Evolutionary conservation across 2,329 filamentous ascomycete species (phyloP).

Genomic region (Orbilia oligospora): DNA sequence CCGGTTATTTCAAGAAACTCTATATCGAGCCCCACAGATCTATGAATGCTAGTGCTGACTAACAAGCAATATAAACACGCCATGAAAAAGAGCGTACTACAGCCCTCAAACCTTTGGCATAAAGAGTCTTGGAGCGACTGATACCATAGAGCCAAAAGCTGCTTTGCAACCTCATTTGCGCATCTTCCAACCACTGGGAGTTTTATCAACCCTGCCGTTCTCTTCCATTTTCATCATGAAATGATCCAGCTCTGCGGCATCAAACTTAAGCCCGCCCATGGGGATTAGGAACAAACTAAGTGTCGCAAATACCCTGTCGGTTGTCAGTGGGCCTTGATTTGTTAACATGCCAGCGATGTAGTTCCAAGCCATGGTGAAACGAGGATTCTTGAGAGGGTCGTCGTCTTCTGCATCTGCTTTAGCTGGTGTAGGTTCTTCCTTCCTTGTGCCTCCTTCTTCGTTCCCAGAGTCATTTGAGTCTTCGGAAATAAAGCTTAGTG

Average conservation of each 20-base stretch:
- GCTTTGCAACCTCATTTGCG: slow-evolving; percentile 68
- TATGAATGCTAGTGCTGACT: slow-evolving; percentile 23
- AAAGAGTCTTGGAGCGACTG: not conserved
- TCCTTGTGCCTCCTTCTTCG: slow-evolving; percentile 70
- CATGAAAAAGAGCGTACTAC: slow-evolving; percentile 17
- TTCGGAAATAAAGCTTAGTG: slow-evolving; percentile 62
- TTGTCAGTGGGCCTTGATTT: slow-evolving; percentile 84
- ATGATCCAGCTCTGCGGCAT: slow-evolving; percentile 86
- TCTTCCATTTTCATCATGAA: slow-evolving; percentile 84
- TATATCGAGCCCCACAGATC: slow-evolving; percentile 33
- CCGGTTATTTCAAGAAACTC: slow-evolving; percentile 27
- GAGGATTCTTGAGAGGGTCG: slow-evolving; percentile 70
- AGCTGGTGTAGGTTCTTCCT: slow-evolving; percentile 76
- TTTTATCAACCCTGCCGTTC: slow-evolving; percentile 77
- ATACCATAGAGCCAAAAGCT: not conserved
- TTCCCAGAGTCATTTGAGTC: slow-evolving; percentile 67
- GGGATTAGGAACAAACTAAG: slow-evolving; percentile 83
- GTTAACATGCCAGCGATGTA: slow-evolving; percentile 97
- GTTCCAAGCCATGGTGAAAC: slow-evolving; percentile 80
- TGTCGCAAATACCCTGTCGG: slow-evolving; percentile 90
- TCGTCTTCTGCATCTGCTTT: slow-evolving; percentile 72
- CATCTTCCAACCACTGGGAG: slow-evolving; percentile 78
- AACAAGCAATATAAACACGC: slow-evolving; percentile 32
- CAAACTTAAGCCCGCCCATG: slow-evolving; percentile 88
- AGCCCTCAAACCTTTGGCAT: not conserved